phyloP scores from a whole-genome alignment of 2,329 filamentous ascomycete species.

The Claviceps pazoutovae region DNA sequence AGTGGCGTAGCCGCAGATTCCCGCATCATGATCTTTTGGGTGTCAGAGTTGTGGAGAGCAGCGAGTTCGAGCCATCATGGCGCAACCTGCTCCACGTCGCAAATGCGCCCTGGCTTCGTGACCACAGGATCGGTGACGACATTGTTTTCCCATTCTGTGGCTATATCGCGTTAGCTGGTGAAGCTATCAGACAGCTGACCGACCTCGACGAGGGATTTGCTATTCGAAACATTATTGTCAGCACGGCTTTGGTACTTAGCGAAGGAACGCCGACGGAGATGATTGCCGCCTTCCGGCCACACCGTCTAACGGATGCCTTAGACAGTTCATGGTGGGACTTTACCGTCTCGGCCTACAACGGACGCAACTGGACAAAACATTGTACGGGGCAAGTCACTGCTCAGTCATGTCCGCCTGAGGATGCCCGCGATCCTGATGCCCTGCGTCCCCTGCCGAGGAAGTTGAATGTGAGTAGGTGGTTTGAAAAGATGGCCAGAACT shows the following conservation, averaged over 20 bases:
- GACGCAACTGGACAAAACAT: slow-evolving; percentile 11
- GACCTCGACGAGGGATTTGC: slow-evolving; percentile 10
- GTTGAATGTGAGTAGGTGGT: not conserved
- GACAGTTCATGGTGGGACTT: slow-evolving; percentile 20
- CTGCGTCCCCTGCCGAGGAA: not conserved
- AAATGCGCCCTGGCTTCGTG: slow-evolving; percentile 25
- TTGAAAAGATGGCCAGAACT: not conserved
- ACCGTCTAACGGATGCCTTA: slow-evolving; percentile 11
- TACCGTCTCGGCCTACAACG: slow-evolving; percentile 13
- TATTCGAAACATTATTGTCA: slow-evolving; percentile 16
- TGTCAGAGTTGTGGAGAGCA: slow-evolving; percentile 6
- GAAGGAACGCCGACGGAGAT: slow-evolving; percentile 17
- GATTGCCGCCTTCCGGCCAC: slow-evolving; percentile 16
- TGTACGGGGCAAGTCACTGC: not conserved
- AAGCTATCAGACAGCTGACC: slow-evolving; percentile 11
- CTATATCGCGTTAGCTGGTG: slow-evolving; percentile 18
- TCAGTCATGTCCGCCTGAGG: not conserved
- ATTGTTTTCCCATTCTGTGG: slow-evolving; percentile 27
- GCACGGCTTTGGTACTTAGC: slow-evolving; percentile 17
- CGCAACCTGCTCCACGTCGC: slow-evolving; percentile 11
- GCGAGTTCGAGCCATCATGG: slow-evolving; percentile 8
- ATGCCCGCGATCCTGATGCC: not conserved
- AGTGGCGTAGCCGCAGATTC: slow-evolving; percentile 2
- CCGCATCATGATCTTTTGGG: slow-evolving; percentile 11
- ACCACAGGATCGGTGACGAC: slow-evolving; percentile 29